Evolutionary conservation across 129 eudicot genomes (phyloP).

Genomic region (Tagetes patula): DNA sequence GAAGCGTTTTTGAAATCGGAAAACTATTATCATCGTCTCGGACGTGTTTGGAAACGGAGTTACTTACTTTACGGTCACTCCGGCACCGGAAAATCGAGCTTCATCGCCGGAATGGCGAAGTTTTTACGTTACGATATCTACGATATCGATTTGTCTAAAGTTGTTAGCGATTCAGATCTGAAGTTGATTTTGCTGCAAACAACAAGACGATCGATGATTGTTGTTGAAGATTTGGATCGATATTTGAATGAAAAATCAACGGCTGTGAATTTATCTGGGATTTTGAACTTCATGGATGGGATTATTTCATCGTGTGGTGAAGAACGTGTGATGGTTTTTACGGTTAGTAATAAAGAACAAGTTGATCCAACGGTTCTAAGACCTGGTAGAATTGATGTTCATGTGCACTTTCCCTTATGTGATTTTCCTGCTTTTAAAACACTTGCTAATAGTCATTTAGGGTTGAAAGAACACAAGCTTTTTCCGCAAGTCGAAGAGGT

Average conservation of each 20-base stretch:
- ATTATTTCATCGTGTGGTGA: slow-evolving; percentile 73
- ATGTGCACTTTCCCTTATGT: slow-evolving; percentile 72
- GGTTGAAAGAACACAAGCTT: slow-evolving; percentile 79
- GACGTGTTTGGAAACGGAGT: slow-evolving; percentile 87
- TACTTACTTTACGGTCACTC: slow-evolving; percentile 70
- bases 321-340: slow-evolving; percentile 87
- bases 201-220: slow-evolving; percentile 70
- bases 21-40: slow-evolving; percentile 77
- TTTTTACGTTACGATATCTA: slow-evolving; percentile 70
- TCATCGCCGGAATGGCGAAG: slow-evolving; percentile 83
- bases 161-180: slow-evolving; percentile 61
- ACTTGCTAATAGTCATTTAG: slow-evolving; percentile 73
- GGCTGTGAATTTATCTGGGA: slow-evolving; percentile 48
- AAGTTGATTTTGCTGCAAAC: slow-evolving; percentile 72
- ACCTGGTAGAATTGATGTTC: slow-evolving; percentile 88
- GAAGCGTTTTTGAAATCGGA: slow-evolving; percentile 73
- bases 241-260: slow-evolving; percentile 50
- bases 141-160: slow-evolving; percentile 59
- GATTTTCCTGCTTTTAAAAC: slow-evolving; percentile 73
- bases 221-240: slow-evolving; percentile 73
- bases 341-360: slow-evolving; percentile 58
- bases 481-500: slow-evolving; percentile 93
- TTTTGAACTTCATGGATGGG: slow-evolving; percentile 88
- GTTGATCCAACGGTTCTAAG: slow-evolving; percentile 67
- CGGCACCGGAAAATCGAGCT: slow-evolving; percentile 92